These are phyloP conservation scores for Xylariaceae sp. DNA, from an alignment of 2,329 filamentous ascomycete genomes.

Conservation along the genomic window DNA sequence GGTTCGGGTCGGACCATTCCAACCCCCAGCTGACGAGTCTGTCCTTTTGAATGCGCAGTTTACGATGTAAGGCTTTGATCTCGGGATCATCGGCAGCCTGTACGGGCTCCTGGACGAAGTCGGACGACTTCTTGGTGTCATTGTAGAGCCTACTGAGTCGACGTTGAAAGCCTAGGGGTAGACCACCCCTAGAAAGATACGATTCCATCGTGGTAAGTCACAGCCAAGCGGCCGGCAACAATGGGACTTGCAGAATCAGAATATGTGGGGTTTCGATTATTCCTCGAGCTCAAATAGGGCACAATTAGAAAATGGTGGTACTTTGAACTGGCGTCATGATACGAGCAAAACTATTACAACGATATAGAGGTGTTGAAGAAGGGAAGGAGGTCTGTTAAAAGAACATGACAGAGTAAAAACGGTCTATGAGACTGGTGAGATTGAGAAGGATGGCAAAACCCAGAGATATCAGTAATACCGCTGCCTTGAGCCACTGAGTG, in stretches of 20 bases:
- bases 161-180: conserved; percentile 65
- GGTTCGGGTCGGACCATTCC: conserved; percentile 78
- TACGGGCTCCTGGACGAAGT: conserved; percentile 71
- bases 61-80: conserved; percentile 74
- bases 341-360: neutral
- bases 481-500: conserved; percentile 26
- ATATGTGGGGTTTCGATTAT: neutral
- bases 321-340: conserved; percentile 7
- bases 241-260: neutral
- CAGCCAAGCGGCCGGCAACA: neutral
- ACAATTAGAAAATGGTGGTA: neutral
- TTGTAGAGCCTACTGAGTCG: conserved; percentile 77
- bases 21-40: conserved; percentile 80
- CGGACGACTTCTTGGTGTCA: conserved; percentile 79
- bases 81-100: conserved; percentile 72
- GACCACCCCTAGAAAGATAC: conserved; percentile 57
- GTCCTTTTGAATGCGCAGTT: conserved; percentile 81
- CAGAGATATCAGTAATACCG: conserved; percentile 17
- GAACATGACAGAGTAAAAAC: conserved; percentile 1
- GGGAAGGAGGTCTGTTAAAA: neutral
- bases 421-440: neutral
- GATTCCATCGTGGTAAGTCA: conserved; percentile 53
- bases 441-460: neutral
- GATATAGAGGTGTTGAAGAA: neutral
- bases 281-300: neutral